These are phyloP conservation scores for Nitzschia sp. DNA, from an alignment of 108 stramenopile species.

Conservation along the genomic window DNA sequence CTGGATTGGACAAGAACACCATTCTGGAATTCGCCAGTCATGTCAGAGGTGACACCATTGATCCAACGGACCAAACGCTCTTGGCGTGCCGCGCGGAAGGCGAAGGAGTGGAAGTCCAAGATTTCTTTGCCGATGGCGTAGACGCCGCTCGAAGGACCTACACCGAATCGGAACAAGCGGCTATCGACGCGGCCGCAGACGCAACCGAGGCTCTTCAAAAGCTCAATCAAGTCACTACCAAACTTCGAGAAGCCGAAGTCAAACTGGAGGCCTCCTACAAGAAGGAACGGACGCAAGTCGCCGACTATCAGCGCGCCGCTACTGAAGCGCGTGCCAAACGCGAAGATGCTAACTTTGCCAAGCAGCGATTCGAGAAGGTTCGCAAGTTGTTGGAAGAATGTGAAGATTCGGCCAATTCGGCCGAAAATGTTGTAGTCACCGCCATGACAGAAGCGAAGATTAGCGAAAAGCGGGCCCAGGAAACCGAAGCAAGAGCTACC, in stretches of 20 bases:
- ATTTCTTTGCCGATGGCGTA: conserved; percentile 63
- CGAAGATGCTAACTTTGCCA: conserved; percentile 65
- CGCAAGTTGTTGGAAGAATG: conserved; percentile 51
- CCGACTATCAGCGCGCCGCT: conserved; percentile 59
- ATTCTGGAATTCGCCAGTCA: conserved; percentile 18
- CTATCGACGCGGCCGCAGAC: conserved; percentile 57
- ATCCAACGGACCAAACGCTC: conserved; percentile 22
- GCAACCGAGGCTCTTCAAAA: conserved; percentile 50
- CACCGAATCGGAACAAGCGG: conserved; percentile 45
- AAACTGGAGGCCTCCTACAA: conserved; percentile 39
- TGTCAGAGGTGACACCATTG: conserved; percentile 18
- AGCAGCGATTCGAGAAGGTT: conserved; percentile 50
- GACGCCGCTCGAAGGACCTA: conserved; percentile 45
- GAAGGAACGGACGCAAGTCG: conserved; percentile 42
- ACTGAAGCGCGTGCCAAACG: conserved; percentile 58
- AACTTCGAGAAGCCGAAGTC: conserved; percentile 55
- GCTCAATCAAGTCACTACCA: conserved; percentile 45
- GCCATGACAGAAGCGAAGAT: conserved; percentile 81
- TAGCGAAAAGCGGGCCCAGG: conserved; percentile 74
- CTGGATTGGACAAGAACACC: conserved; percentile 28
- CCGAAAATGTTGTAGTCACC: conserved; percentile 76
- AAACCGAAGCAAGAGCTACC: conserved; percentile 66
- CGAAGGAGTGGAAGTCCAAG: conserved; percentile 66
- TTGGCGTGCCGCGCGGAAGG: conserved; percentile 15
- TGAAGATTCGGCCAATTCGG: conserved; percentile 49